phyloP scores from a whole-genome alignment of 1,284 basidiomycete species.

The Porogramme epimiltina region DNA sequence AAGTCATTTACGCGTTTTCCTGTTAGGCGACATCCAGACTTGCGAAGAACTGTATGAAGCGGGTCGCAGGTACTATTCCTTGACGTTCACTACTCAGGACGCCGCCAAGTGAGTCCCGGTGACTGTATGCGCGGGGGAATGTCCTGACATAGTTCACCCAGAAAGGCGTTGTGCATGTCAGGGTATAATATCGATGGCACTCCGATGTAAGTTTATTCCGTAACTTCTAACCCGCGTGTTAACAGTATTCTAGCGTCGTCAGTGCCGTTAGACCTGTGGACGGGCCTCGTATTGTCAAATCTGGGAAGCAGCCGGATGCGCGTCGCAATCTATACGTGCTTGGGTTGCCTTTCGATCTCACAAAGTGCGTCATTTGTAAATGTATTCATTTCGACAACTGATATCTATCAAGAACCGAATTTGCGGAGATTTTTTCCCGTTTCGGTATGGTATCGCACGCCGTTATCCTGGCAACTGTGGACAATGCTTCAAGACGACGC shows the following conservation, averaged over 20 bases:
- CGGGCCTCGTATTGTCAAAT: conserved; percentile 19
- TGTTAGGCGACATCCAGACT: conserved; percentile 48
- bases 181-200: conserved; percentile 61
- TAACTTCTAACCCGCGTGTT: neutral
- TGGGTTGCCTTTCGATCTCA: conserved; percentile 74
- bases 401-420: conserved; percentile 50
- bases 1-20: neutral
- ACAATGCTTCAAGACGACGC: conserved; percentile 76
- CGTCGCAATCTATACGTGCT: conserved; percentile 81
- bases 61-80: conserved; percentile 44
- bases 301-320: conserved; percentile 44
- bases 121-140: conserved; percentile 9
- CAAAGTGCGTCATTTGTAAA: conserved; percentile 53
- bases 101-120: conserved; percentile 43
- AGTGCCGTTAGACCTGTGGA: conserved; percentile 22
- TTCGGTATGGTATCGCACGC: conserved; percentile 70
- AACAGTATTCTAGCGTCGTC: conserved; percentile 36
- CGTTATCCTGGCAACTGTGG: conserved; percentile 78
- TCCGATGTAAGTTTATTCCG: conserved; percentile 47
- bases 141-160: conserved; percentile 27
- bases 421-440: conserved; percentile 58
- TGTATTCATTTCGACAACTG: neutral
- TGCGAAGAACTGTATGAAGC: conserved; percentile 41
- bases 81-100: conserved; percentile 53
- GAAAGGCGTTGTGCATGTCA: conserved; percentile 68